Base-by-base conservation (phyloP, 2,329 filamentous ascomycete genomes). In the Fusarium sp. region DNA sequence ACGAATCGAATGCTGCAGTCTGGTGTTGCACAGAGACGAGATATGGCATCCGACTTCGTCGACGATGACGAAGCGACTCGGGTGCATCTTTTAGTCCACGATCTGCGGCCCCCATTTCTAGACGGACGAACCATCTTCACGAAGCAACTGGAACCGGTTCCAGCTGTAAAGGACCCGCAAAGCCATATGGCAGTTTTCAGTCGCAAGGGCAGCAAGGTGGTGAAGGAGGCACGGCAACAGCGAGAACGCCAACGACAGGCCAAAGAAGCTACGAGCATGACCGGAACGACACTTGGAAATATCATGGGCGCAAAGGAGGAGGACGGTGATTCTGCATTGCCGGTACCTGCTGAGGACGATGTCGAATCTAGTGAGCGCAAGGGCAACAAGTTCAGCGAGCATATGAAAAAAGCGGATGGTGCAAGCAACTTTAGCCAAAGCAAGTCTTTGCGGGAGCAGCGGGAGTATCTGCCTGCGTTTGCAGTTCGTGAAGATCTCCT, bases 181-280 rank as follows among this genome's bases (percentile, higher is more conserved):
- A 99, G 96, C 73, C 95, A 99, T 73, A 97, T 99, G 95, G 95
- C 95, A 1, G 93, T 99, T 2, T 98, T 98, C 70, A 96, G 93
- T 78, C 86, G 94, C 39, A 97, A 97, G 75, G 95, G 95, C 1
- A 98, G 94, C 73, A 91, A 88, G 69, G 93, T 97, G 2, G 95
- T 99, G 11, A 91, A 91, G 71, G 95, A 99, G 70, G 89, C 90
- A 68, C 84, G 96, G 38, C 93, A 97, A 76, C 93, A 97, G 76
- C 90, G 93, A 62, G 95, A 99, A 75, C 87, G 95, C 38, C 92
- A 96, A 72, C 92, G 93, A 70, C 94, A 98, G 76, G 94, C 95
- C 0, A 93, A 97, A 73, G 91, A 98, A 72, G 94, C 95, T 7
- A 98, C 95, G 0, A 97, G 92, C 67, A 85, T 96, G 74, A 91